Percentiles rank a stretch among this genome's conserved stretches.
Conservation (phyloP, 441 rosid genomes). For the Flueggea neowawraea region DNA sequence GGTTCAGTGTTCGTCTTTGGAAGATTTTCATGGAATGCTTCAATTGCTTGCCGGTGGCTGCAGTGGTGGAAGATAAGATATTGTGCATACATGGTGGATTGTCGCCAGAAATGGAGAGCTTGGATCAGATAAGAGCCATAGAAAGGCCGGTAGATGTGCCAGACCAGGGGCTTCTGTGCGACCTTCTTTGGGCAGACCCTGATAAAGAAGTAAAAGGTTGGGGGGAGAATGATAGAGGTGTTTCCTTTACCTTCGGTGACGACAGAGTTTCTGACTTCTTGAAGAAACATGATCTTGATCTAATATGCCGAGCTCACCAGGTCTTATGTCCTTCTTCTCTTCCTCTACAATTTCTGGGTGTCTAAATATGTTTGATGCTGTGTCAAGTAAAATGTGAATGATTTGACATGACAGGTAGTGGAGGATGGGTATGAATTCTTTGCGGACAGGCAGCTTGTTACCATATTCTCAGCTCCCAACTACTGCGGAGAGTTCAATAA, state of each 20-base stretch:
- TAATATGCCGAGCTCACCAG: conserved; percentile 94
- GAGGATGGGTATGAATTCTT: conserved; percentile 96
- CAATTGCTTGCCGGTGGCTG: conserved; percentile 85
- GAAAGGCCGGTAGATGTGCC: conserved; percentile 72
- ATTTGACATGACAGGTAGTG: conserved; percentile 49
- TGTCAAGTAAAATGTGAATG: background rate
- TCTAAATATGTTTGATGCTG: background rate
- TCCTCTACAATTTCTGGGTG: background rate
- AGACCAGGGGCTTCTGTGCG: conserved; percentile 75
- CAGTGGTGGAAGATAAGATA: conserved; percentile 78
- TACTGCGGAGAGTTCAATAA: conserved; percentile 93
- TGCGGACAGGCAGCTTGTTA: conserved; percentile 82
- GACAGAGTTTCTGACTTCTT: conserved; percentile 73
- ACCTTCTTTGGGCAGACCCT: conserved; percentile 94
- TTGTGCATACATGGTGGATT: conserved; percentile 94
- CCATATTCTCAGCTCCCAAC: conserved; percentile 87
- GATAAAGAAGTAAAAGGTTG: conserved; percentile 72
- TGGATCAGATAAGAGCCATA: conserved; percentile 69
- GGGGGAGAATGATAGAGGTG: conserved; percentile 94
- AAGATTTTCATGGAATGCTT: conserved; percentile 78
- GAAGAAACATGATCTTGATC: conserved; percentile 67
- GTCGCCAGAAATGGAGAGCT: conserved; percentile 67
- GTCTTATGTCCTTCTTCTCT: conserved; percentile 21
- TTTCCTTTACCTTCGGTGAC: conserved; percentile 75
- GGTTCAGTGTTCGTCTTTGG: conserved; percentile 84